Conservation (phyloP, 495 filamentous ascomycete genomes). For the Thermothielavioides terrestris region DNA sequence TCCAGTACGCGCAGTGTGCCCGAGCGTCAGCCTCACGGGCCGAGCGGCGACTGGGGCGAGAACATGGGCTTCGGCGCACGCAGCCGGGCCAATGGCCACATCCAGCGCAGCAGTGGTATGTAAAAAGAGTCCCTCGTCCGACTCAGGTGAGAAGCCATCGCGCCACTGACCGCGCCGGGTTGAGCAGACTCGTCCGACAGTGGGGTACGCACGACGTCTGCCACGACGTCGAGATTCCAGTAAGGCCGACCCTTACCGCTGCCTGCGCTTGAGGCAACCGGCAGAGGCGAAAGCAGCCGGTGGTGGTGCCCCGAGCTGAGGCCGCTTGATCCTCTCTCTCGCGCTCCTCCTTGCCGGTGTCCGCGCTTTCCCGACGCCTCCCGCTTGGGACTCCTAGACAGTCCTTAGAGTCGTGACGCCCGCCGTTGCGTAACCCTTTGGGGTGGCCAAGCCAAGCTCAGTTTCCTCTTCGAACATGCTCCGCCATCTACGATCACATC, state of each 20-base stretch:
- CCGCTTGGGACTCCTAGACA: no score
- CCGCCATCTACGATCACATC: neutral
- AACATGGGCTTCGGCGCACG: constrained; percentile 59
- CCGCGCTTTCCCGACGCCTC: no score
- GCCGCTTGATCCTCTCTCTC: no score
- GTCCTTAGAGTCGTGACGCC: no score
- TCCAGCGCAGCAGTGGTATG: constrained; percentile 66
- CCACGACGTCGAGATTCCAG: constrained; percentile 24
- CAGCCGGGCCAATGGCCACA: constrained; percentile 70
- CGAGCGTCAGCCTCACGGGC: constrained; percentile 75
- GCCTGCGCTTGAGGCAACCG: neutral
- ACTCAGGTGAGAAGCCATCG: no score
- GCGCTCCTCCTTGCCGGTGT: no score
- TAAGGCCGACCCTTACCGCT: constrained; percentile 4
- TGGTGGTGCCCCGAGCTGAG: no score
- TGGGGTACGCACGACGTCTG: constrained; percentile 17
- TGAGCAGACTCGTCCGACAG: constrained; percentile 28
- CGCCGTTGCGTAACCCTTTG: no score
- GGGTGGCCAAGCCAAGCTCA: neutral
- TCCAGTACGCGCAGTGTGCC: constrained; percentile 58
- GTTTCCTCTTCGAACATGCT: neutral
- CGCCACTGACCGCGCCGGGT: no score
- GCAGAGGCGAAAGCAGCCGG: neutral
- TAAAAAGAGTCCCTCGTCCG: no score
- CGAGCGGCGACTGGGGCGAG: constrained; percentile 59